phyloP scores from a whole-genome alignment of 352 stramenopile genomes.

The Pythium dissotocum region DNA sequence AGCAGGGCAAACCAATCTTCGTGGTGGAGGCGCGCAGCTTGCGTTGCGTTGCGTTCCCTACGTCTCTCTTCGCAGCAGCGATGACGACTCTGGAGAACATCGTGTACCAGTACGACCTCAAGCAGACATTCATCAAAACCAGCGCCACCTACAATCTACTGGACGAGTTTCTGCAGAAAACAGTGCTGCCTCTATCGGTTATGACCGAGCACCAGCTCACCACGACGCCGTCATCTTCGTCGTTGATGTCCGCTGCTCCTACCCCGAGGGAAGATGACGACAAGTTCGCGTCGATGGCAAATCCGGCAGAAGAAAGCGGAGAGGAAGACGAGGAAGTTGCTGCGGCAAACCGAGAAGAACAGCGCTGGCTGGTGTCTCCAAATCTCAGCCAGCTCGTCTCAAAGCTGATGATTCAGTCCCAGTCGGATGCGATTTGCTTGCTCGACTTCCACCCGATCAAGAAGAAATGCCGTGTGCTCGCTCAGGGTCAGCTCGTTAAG shows the following conservation, averaged over 20 bases:
- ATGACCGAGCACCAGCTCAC: constrained; percentile 32
- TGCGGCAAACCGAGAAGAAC: constrained; percentile 28
- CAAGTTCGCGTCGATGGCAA: background rate
- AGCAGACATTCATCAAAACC: constrained; percentile 35
- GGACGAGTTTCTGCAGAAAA: constrained; percentile 40
- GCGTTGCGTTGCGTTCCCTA: constrained; percentile 46
- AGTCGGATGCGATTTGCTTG: constrained; percentile 45
- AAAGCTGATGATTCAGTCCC: constrained; percentile 29
- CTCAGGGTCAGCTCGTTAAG: constrained; percentile 4
- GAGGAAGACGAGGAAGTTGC: constrained; percentile 26
- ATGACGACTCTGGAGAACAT: constrained; percentile 68
- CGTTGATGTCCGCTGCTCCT: constrained; percentile 2
- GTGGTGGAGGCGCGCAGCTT: constrained; percentile 58
- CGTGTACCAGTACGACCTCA: constrained; percentile 66
- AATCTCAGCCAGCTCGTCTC: constrained; percentile 36
- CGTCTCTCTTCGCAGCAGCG: constrained; percentile 49
- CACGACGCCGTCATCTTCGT: constrained; percentile 16
- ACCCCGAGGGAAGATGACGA: constrained; percentile 11
- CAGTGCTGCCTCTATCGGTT: constrained; percentile 30
- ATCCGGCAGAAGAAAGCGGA: constrained; percentile 17
- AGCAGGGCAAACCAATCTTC: constrained; percentile 50
- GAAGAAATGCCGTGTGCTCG: constrained; percentile 40
- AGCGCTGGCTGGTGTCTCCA: constrained; percentile 34
- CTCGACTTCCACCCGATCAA: constrained; percentile 48
- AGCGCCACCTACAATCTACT: constrained; percentile 35